A percentile compares a stretch with the other conserved stretches of the same genome.
Evolutionary conservation across 192 early-diverging fungal genomes (phyloP).

Genomic region (Rhizoclosmatium globosum): DNA sequence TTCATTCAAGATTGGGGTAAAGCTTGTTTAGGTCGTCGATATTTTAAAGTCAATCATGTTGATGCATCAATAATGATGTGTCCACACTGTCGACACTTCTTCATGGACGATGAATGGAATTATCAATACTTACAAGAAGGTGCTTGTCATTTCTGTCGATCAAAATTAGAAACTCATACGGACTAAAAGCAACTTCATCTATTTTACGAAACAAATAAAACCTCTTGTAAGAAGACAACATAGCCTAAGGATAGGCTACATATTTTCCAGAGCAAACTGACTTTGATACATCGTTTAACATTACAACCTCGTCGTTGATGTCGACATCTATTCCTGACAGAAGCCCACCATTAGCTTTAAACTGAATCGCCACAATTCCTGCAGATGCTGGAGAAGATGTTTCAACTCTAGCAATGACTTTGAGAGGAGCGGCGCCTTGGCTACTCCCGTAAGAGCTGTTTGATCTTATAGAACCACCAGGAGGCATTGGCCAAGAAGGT

Average conservation of each 20-base stretch:
- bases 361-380: constrained; percentile 45
- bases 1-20: constrained; percentile 53
- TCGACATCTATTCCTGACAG: constrained; percentile 42
- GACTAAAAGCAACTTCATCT: background rate
- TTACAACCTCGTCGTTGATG: background rate
- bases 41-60: constrained; percentile 45
- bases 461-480: background rate
- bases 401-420: constrained; percentile 50
- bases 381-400: constrained; percentile 19
- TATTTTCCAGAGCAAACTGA: constrained; percentile 30
- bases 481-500: background rate
- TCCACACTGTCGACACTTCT: constrained; percentile 56
- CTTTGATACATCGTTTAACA: constrained; percentile 29
- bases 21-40: constrained; percentile 44
- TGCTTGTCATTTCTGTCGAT: constrained; percentile 59
- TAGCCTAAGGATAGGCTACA: background rate
- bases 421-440: constrained; percentile 20
- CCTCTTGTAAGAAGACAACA: too few relatives aligned
- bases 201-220: background rate
- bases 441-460: background rate
- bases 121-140: constrained; percentile 56
- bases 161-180: constrained; percentile 12
- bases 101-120: constrained; percentile 64
- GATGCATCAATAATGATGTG: constrained; percentile 55
- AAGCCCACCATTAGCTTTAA: constrained; percentile 24